Conservation (phyloP, 2,329 filamentous ascomycete genomes). For the Pseudogymnoascus sp. region DNA sequence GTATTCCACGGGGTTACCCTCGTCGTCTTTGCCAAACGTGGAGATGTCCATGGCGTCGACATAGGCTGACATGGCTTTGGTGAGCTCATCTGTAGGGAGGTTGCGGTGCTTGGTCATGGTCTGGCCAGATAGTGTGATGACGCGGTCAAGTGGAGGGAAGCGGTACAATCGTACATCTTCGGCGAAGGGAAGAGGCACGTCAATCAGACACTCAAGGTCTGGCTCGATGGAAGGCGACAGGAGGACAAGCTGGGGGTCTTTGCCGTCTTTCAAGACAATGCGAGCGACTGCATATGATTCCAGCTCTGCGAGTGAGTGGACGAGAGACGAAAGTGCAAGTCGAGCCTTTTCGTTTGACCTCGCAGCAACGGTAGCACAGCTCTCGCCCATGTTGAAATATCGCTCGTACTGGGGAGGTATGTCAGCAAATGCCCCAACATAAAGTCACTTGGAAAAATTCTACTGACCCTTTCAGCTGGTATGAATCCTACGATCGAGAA, state of each 20-base stretch:
- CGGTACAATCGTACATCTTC: constrained; percentile 88
- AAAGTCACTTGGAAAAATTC: background rate
- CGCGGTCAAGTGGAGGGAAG: constrained; percentile 82
- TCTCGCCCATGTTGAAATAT: constrained; percentile 77
- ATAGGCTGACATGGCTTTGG: constrained; percentile 79
- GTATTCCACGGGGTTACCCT: constrained; percentile 62
- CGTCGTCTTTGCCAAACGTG: constrained; percentile 61
- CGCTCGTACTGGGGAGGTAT: constrained; percentile 58
- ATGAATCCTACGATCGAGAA: constrained; percentile 88
- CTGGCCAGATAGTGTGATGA: constrained; percentile 81
- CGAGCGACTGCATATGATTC: constrained; percentile 82
- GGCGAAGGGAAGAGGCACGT: constrained; percentile 84
- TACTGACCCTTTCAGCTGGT: constrained; percentile 55
- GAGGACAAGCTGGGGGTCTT: constrained; percentile 68
- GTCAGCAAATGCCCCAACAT: background rate
- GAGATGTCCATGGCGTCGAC: constrained; percentile 91
- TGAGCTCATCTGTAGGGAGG: constrained; percentile 67
- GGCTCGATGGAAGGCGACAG: constrained; percentile 73
- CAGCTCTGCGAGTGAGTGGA: constrained; percentile 78
- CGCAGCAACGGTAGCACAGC: constrained; percentile 69
- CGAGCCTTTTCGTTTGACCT: constrained; percentile 74
- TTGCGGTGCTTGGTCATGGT: constrained; percentile 75
- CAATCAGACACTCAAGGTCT: constrained; percentile 78
- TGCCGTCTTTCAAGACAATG: constrained; percentile 76
- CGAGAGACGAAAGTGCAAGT: constrained; percentile 79